Percentiles rank a stretch among this genome's conserved stretches.
Conservation (phyloP, 1,284 basidiomycete genomes). For the Kalmanozyma brasiliensis region DNA sequence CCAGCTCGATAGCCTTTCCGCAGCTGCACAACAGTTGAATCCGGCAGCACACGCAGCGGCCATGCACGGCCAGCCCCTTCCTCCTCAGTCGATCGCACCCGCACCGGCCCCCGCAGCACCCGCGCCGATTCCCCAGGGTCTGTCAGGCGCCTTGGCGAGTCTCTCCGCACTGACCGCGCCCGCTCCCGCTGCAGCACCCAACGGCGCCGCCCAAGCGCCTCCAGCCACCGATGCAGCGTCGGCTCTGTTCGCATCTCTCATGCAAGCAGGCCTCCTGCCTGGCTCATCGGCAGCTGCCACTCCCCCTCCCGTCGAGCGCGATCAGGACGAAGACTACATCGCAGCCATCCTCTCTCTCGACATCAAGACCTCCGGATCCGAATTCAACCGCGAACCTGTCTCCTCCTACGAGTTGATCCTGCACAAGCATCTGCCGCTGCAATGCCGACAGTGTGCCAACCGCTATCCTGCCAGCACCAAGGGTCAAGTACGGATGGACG, state of each 20-base stretch:
- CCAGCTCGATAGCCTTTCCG: conserved; percentile 77
- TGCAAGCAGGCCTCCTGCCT: conserved; percentile 62
- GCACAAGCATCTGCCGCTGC: conserved; percentile 74
- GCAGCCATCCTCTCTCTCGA: conserved; percentile 77
- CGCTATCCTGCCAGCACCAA: conserved; percentile 79
- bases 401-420: conserved; percentile 54
- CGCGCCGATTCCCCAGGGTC: conserved; percentile 49
- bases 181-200: conserved; percentile 6
- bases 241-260: conserved; percentile 58
- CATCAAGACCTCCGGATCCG: conserved; percentile 77
- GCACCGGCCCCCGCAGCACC: conserved; percentile 41
- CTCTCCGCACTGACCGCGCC: conserved; percentile 22
- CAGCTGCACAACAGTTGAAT: conserved; percentile 12
- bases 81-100: conserved; percentile 10
- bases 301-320: conserved; percentile 69
- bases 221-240: conserved; percentile 39
- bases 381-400: conserved; percentile 78
- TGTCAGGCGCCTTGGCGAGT: conserved; percentile 31
- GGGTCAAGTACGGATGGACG: conserved; percentile 83
- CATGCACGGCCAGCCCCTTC: conserved; percentile 29
- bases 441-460: conserved; percentile 93
- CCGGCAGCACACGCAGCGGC: conserved; percentile 59
- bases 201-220: not conserved
- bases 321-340: conserved; percentile 74
- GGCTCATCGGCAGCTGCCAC: conserved; percentile 34